Conservation (phyloP, 2,329 filamentous ascomycete species). For the Plectosphaerella sp. region DNA sequence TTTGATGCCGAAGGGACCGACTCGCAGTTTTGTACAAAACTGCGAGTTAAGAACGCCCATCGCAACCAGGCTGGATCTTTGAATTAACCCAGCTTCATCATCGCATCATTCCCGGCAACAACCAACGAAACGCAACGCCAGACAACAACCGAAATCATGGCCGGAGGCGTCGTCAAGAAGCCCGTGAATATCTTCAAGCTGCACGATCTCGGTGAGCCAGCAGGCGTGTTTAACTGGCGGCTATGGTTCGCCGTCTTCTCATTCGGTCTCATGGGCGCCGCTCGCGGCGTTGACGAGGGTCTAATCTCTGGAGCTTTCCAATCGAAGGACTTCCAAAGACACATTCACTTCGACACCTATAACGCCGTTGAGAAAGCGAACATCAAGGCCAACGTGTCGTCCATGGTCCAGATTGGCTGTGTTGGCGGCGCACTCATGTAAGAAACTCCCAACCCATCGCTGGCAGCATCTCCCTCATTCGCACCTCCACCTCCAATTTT, state of each 20-base stretch:
- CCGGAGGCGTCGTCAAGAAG: slow-evolving; percentile 27
- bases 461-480: background rate
- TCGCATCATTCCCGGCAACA: too few relatives aligned
- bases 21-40: too few relatives aligned
- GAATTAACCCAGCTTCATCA: background rate
- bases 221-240: slow-evolving; percentile 62
- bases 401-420: slow-evolving; percentile 68
- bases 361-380: slow-evolving; percentile 46
- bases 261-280: slow-evolving; percentile 63
- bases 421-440: slow-evolving; percentile 55
- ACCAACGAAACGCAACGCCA: background rate
- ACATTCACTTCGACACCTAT: slow-evolving; percentile 46
- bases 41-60: too few relatives aligned
- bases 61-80: background rate
- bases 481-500: background rate
- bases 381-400: slow-evolving; percentile 62
- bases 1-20: too few relatives aligned
- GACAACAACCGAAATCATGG: slow-evolving; percentile 18
- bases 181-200: slow-evolving; percentile 49
- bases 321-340: slow-evolving; percentile 50
- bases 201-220: slow-evolving; percentile 53
- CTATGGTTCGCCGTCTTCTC: slow-evolving; percentile 64
- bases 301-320: slow-evolving; percentile 61
- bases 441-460: background rate
- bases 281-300: slow-evolving; percentile 53